Evolutionary conservation across 768 basidiomycete species (phyloP).

Genomic region (Neoboletus subvelutipes): DNA sequence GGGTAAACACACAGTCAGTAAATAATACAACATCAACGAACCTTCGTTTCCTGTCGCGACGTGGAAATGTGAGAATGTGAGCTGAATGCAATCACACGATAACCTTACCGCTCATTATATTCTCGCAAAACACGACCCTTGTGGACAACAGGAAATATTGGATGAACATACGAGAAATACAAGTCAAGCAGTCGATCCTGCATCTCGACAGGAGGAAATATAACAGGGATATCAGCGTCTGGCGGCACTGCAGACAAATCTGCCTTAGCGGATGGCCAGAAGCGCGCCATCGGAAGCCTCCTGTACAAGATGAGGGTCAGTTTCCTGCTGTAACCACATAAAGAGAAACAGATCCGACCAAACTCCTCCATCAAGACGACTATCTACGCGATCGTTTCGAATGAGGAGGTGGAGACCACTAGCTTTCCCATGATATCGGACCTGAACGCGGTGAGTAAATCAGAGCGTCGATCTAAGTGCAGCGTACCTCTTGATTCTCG

Average conservation of each 20-base stretch:
- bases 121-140: slow-evolving; percentile 66
- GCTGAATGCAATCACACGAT: background rate
- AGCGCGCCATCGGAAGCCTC: slow-evolving; percentile 71
- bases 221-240: slow-evolving; percentile 45
- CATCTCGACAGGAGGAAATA: slow-evolving; percentile 57
- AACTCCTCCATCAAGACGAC: slow-evolving; percentile 65
- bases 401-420: slow-evolving; percentile 78
- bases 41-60: slow-evolving; percentile 26
- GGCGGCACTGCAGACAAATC: slow-evolving; percentile 37
- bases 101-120: slow-evolving; percentile 51
- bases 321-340: slow-evolving; percentile 3
- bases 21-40: slow-evolving; percentile 8
- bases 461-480: background rate
- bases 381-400: slow-evolving; percentile 61
- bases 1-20: slow-evolving; percentile 15
- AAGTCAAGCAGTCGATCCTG: slow-evolving; percentile 71
- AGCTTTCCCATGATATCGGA: slow-evolving; percentile 80
- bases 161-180: slow-evolving; percentile 84
- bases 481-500: slow-evolving; percentile 66
- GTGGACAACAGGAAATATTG: slow-evolving; percentile 79
- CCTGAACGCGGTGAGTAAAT: slow-evolving; percentile 41
- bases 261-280: slow-evolving; percentile 64
- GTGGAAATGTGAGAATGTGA: slow-evolving; percentile 3
- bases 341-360: slow-evolving; percentile 44
- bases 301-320: slow-evolving; percentile 34